Percentiles rank a stretch among this genome's conserved stretches.
Evolutionary conservation across 345 rosid genomes (phyloP).

Genomic region (Dovyalis caffra): DNA sequence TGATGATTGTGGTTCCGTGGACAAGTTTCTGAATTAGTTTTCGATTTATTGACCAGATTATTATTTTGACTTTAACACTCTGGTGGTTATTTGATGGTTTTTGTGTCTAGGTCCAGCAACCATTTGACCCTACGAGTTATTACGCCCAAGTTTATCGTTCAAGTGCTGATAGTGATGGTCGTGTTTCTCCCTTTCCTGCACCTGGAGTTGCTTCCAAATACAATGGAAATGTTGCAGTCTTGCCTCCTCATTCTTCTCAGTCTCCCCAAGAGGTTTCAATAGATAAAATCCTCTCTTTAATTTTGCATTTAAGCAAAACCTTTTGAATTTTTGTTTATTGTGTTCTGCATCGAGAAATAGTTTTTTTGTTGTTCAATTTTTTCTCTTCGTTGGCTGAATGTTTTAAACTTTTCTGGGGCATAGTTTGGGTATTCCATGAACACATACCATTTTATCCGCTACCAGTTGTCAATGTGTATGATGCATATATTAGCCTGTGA

Average conservation of each 20-base stretch:
- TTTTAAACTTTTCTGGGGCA: background rate
- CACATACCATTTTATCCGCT: background rate
- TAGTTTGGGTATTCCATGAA: background rate
- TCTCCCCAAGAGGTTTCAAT: slow-evolving; percentile 77
- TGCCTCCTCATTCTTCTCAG: slow-evolving; percentile 76
- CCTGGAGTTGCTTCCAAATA: slow-evolving; percentile 72
- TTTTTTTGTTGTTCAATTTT: background rate
- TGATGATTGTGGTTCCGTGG: background rate
- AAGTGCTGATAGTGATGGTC: slow-evolving; percentile 66
- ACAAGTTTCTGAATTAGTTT: background rate
- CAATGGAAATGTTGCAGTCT: slow-evolving; percentile 66
- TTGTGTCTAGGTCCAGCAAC: slow-evolving; percentile 59
- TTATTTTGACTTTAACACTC: slow-evolving; percentile 6
- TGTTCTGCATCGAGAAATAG: background rate
- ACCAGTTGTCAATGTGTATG: background rate
- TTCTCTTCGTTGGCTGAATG: slow-evolving; percentile 8
- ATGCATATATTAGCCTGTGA: background rate
- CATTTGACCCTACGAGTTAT: slow-evolving; percentile 75
- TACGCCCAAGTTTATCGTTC: slow-evolving; percentile 79
- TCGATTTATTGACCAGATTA: background rate
- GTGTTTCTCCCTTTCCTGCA: slow-evolving; percentile 74
- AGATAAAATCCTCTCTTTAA: slow-evolving; percentile 8
- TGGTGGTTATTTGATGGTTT: slow-evolving; percentile 29
- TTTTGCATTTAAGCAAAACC: background rate
- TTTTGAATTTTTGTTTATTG: background rate